These are phyloP conservation scores for Fusarium tanahbumbuense DNA, from an alignment of 2,329 filamentous ascomycete species.

Conservation along the genomic window DNA sequence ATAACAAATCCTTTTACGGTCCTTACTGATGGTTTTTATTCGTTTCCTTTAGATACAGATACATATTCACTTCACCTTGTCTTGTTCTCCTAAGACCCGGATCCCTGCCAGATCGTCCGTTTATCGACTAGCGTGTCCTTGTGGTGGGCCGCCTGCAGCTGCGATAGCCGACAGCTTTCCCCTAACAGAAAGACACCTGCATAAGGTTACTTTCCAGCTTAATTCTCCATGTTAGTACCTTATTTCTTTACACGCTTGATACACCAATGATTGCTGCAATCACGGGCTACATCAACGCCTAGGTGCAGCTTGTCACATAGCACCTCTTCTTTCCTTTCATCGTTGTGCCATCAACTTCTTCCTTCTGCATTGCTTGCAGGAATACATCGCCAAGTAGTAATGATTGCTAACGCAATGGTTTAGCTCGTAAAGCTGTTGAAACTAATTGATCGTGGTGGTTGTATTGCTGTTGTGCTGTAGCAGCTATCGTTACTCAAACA, in stretches of 20 bases:
- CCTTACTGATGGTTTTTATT: slow-evolving; percentile 42
- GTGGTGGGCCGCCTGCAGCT: slow-evolving; percentile 41
- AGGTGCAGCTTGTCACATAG: slow-evolving; percentile 19
- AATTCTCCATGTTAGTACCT: slow-evolving; percentile 45
- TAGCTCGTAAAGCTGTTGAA: slow-evolving; percentile 46
- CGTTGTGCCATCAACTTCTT: slow-evolving; percentile 21
- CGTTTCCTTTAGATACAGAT: slow-evolving; percentile 26
- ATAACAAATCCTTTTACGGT: slow-evolving; percentile 12
- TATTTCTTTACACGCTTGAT: slow-evolving; percentile 18
- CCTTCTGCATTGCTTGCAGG: slow-evolving; percentile 17
- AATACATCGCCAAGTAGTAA: slow-evolving; percentile 35
- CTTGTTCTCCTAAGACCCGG: slow-evolving; percentile 24
- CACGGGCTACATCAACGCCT: slow-evolving; percentile 39
- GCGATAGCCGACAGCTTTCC: slow-evolving; percentile 35
- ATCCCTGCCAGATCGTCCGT: slow-evolving; percentile 38
- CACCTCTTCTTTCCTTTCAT: neutral
- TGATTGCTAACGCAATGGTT: slow-evolving; percentile 48
- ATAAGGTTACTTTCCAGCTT: slow-evolving; percentile 39
- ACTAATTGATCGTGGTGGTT: slow-evolving; percentile 39
- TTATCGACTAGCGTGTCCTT: slow-evolving; percentile 40
- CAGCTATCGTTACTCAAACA: slow-evolving; percentile 39
- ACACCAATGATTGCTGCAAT: slow-evolving; percentile 20
- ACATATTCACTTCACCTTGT: slow-evolving; percentile 40
- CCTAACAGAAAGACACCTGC: slow-evolving; percentile 34
- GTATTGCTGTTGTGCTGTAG: slow-evolving; percentile 40